Evolutionary conservation across 1,139 yeast genomes (phyloP).

Genomic region (Spencermartinsiella ligniputridi): DNA sequence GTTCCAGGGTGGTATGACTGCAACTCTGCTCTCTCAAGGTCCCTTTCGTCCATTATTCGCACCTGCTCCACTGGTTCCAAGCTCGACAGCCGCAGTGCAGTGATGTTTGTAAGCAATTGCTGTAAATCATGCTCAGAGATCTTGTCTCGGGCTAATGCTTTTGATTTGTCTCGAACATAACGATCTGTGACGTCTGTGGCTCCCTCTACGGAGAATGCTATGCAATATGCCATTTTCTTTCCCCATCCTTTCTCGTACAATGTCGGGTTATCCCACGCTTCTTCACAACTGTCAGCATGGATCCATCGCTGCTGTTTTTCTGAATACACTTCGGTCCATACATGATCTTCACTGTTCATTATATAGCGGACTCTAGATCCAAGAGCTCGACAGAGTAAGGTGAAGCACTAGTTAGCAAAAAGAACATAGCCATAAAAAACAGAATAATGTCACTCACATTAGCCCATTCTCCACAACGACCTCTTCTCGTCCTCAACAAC

Average conservation of each 20-base stretch:
- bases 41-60: constrained; percentile 37
- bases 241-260: constrained; percentile 87
- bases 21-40: constrained; percentile 39
- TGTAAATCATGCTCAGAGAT: constrained; percentile 43
- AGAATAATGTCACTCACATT: constrained; percentile 36
- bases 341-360: constrained; percentile 92
- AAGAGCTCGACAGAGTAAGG: constrained; percentile 62
- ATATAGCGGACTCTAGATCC: constrained; percentile 64
- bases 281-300: constrained; percentile 84
- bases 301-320: constrained; percentile 62
- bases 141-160: constrained; percentile 48
- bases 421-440: neutral
- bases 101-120: constrained; percentile 37
- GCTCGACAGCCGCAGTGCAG: constrained; percentile 36
- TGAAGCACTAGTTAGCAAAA: constrained; percentile 46
- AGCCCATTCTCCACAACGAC: constrained; percentile 97
- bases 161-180: constrained; percentile 53
- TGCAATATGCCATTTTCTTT: constrained; percentile 81
- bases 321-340: constrained; percentile 88
- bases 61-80: constrained; percentile 35
- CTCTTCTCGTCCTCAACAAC: constrained; percentile 56
- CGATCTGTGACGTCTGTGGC: constrained; percentile 64
- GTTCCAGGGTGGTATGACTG: constrained; percentile 19
- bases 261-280: constrained; percentile 73
- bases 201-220: constrained; percentile 60